Base-by-base conservation (phyloP, 768 basidiomycete species). In the Termitomyces titanicus region DNA sequence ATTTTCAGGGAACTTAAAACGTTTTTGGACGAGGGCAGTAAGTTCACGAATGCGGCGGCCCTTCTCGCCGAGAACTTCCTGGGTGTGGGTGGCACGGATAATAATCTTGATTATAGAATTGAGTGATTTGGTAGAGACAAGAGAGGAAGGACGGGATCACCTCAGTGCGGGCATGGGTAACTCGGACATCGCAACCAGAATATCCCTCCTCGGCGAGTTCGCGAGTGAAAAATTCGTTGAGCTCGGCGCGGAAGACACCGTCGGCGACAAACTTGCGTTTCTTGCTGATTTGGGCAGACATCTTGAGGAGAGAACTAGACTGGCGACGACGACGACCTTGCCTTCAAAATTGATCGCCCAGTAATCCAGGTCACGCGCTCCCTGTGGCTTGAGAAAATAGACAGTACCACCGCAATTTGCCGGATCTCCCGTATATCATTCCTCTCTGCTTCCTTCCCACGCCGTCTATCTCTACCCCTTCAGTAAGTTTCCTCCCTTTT, bases 1-100 rank as follows among this genome's bases (percentile, higher is more conserved):
- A 79, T 96, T 96, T 74, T 98, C 97, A 61, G 95, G 92, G 86
- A 98, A 98, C 75, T 93, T 95, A 88, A 99, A 98, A 65, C 97
- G 88, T 74, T 99, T 99, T 79, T 95, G 94, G 63, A 99, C 94
- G 74, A 99, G 90, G 43, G 94, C 81, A 60, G 96, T 99, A 67
- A 99, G 85, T 79, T 99, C 96, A 70, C 97, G 91, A 69, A 99
- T 98, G 72, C 97, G 91, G 70, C 96, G 94, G 61, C 96, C 97
- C 79, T 99, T 99, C 80, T 98, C 97, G 66, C 96, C 96, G 62
- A 98, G 85, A 63, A 98, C 95, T 72, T 98, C 95, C 74, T 95
- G 93, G 60, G 97, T 98, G 82, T 98, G 97, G 65, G 96, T 98
- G 55, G 97, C 97, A 67, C 96, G 94, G 78, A 99, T 98, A 80